Conservation (phyloP, 2,329 filamentous ascomycete species). For the Coniosporium tulheliwenetii region DNA sequence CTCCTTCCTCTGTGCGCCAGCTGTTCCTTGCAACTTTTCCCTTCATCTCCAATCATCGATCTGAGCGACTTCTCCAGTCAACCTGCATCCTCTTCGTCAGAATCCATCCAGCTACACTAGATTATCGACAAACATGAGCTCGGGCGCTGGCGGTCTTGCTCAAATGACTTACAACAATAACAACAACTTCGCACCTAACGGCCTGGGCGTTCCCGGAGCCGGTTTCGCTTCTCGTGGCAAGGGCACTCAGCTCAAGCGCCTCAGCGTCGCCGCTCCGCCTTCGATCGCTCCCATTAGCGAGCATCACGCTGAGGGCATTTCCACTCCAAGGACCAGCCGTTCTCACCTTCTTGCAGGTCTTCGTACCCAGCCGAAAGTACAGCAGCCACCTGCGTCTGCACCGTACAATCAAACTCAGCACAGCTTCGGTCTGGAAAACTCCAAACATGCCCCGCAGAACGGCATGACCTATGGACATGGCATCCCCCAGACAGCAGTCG, state of each 20-base stretch:
- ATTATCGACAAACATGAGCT: constrained; percentile 26
- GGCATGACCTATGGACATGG: constrained; percentile 26
- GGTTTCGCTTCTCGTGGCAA: constrained; percentile 78
- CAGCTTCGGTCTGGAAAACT: constrained; percentile 27
- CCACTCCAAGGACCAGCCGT: constrained; percentile 83
- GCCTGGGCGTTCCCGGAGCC: constrained; percentile 59
- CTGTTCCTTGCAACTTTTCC: no score
- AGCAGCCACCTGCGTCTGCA: constrained; percentile 49
- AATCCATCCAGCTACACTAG: constrained; percentile 6
- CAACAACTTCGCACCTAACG: constrained; percentile 19
- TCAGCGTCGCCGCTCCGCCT: constrained; percentile 58
- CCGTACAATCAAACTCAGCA: constrained; percentile 42
- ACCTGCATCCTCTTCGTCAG: neutral
- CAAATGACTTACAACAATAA: constrained; percentile 84
- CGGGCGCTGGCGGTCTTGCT: constrained; percentile 98
- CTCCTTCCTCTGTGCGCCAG: no score
- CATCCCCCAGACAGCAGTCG: constrained; percentile 44
- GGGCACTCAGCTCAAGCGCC: constrained; percentile 75
- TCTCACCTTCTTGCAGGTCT: constrained; percentile 88
- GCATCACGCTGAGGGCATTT: constrained; percentile 49
- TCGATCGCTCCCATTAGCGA: constrained; percentile 54
- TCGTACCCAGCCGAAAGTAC: constrained; percentile 82
- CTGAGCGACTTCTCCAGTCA: neutral
- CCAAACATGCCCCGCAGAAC: constrained; percentile 26
- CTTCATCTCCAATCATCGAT: no score